Conservation (phyloP, 495 filamentous ascomycete genomes). For the Bacidia rubella region DNA sequence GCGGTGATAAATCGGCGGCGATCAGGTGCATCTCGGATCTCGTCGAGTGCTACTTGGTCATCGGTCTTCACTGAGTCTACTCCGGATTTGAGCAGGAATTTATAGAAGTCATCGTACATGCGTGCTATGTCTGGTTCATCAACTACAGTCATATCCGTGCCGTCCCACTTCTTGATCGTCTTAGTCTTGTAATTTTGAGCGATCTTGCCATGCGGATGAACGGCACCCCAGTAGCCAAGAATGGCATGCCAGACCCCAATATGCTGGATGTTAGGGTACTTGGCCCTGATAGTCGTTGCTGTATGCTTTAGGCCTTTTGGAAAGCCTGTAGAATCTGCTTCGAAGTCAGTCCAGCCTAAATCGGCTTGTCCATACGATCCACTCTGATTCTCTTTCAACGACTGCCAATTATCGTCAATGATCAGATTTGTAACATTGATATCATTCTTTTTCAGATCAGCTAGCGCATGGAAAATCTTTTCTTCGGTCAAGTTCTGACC, state of each 20-base stretch:
- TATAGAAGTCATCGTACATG: conserved; percentile 89
- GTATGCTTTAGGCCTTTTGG: conserved; percentile 63
- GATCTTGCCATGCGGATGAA: conserved; percentile 57
- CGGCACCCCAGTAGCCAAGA: conserved; percentile 87
- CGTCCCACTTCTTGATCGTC: conserved; percentile 40
- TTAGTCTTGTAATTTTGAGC: conserved; percentile 67
- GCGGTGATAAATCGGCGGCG: conserved; percentile 53
- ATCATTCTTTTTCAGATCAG: conserved; percentile 51
- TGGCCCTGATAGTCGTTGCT: conserved; percentile 50
- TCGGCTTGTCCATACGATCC: conserved; percentile 36
- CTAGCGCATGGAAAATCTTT: conserved; percentile 62
- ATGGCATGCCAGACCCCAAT: conserved; percentile 93
- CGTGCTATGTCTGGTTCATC: conserved; percentile 54
- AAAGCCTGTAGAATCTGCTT: conserved; percentile 70
- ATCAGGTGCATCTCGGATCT: conserved; percentile 49
- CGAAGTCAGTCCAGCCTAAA: conserved; percentile 54
- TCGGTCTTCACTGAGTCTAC: conserved; percentile 84
- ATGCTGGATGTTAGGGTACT: conserved; percentile 62
- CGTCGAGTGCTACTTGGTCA: conserved; percentile 75
- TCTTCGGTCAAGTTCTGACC: conserved; percentile 70
- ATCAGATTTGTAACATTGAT: conserved; percentile 73
- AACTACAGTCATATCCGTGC: conserved; percentile 59
- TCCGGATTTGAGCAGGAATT: conserved; percentile 52
- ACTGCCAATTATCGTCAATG: conserved; percentile 96
- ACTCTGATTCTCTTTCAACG: conserved; percentile 45